A percentile compares a stretch with the other conserved stretches of the same genome.
Evolutionary conservation across 176 grass and related monocot species (phyloP).

Genomic region (Hsuehochloa calcarea): DNA sequence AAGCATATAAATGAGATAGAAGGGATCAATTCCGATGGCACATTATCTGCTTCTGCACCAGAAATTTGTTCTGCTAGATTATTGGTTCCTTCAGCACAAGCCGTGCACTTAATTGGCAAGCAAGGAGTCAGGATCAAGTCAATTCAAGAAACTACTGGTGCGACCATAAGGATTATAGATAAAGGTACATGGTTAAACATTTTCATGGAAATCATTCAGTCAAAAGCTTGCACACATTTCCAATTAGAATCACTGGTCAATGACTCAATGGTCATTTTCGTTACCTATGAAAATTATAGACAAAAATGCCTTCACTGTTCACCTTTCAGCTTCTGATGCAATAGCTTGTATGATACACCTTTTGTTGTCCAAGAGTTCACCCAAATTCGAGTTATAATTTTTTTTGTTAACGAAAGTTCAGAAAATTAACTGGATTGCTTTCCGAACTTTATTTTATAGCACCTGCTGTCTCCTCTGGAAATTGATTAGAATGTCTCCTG

Average conservation of each 20-base stretch:
- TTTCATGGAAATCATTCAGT: neutral
- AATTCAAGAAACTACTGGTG: constrained; percentile 58
- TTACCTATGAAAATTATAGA: neutral
- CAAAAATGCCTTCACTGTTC: neutral
- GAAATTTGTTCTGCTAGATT: constrained; percentile 54
- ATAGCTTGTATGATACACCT: neutral
- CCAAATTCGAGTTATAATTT: neutral
- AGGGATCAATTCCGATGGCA: constrained; percentile 35
- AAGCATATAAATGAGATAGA: constrained; percentile 57
- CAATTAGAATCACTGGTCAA: neutral
- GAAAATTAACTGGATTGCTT: neutral
- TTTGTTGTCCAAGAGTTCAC: neutral
- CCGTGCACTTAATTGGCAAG: constrained; percentile 73
- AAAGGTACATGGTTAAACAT: constrained; percentile 38
- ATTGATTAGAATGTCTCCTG: neutral
- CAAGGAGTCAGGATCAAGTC: constrained; percentile 61
- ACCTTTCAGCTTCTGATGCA: neutral
- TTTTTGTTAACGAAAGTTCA: neutral
- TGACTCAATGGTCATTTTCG: neutral
- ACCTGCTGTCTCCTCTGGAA: neutral
- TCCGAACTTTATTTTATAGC: neutral
- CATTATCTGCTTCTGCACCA: constrained; percentile 26
- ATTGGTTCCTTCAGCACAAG: constrained; percentile 61
- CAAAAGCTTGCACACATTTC: neutral
- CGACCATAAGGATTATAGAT: constrained; percentile 49